Evolutionary conservation across 371 early-diverging fungal species (phyloP), one percentile per base, ranked within the genome.

Genomic region (Rhizomucor pusillus): DNA sequence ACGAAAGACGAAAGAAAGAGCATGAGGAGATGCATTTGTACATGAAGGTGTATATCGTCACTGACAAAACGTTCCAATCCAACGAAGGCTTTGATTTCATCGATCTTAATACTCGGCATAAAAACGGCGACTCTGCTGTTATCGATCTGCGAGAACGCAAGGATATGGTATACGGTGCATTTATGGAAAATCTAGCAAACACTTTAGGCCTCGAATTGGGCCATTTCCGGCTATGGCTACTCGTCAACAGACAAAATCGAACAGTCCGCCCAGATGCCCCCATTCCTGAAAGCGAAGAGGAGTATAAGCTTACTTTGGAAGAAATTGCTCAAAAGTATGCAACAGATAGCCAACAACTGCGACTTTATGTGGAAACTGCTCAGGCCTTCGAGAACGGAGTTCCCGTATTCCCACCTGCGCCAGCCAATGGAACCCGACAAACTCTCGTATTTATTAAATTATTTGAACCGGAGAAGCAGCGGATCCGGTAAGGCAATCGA

Each of bases 161-260:
- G 36, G 68, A 71, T 47, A 59, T 64, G 37, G 52, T 66, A n/a
- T 71, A 71, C 54, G 66, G 65, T 16, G 63, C 50, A 3, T 73
- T 71, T 20, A 60, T 67, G 41, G 37, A 57, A 18, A 63, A 63
- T 0, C 45, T 71, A 18, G 56, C 62, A 9, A 20, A 58, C 14
- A 46, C 63, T 19, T 58, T 83, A 34, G 65, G 68, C 13, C 43
- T 86, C 4, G 52, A 72, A 0, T 56, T 69, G 1, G 79, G 75
- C 11, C 67, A 79, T 19, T 73, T 95, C 50, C 82, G 95, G 20
- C 65, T 96, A 34, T 97, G 99, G 98, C 66, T 80, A 1, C 73
- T 97, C 53, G 88, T 89, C 19, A 85, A 84, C 19, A 86, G 99
- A 18, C 90, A 94, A 68, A 97, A 97, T 74, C 85, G 88, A 54